These are phyloP conservation scores for Firmiana major DNA, from an alignment of 345 rosid species.

Conservation along the genomic window DNA sequence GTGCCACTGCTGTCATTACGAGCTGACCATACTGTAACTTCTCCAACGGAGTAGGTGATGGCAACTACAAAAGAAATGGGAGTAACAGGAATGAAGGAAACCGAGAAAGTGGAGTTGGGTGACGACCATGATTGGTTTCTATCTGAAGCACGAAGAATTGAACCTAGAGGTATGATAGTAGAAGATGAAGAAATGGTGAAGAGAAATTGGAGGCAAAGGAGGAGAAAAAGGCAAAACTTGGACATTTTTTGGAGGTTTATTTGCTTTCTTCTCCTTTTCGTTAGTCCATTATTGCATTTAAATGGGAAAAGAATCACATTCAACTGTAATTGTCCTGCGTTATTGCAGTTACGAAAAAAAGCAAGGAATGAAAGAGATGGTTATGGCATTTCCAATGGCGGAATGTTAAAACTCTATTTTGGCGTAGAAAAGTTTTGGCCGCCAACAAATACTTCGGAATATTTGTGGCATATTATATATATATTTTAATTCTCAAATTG, in stretches of 20 bases:
- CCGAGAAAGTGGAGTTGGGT: background rate
- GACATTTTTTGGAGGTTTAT: background rate
- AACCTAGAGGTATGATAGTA: conserved; percentile 31
- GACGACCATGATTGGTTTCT: conserved; percentile 10
- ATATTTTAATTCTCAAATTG: no score
- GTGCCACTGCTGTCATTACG: conserved; percentile 12
- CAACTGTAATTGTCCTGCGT: background rate
- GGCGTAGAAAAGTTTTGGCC: no score
- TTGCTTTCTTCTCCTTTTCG: background rate
- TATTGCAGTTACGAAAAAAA: background rate
- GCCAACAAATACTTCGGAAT: no score
- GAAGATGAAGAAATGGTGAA: conserved; percentile 13
- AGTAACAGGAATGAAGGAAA: background rate
- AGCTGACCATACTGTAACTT: conserved; percentile 49
- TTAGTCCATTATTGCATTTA: background rate
- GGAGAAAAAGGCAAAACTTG: background rate
- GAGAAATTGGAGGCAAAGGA: conserved; percentile 14
- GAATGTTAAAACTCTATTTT: background rate
- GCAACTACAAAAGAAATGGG: background rate
- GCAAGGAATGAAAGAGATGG: background rate
- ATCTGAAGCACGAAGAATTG: conserved; percentile 42
- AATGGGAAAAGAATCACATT: background rate
- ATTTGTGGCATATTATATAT: no score
- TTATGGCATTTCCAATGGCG: background rate
- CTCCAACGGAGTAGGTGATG: background rate